Evolutionary conservation across 176 grass and related monocot genomes (phyloP), one percentile per base, ranked within the genome.

Genomic region (Musa schizocarpa): DNA sequence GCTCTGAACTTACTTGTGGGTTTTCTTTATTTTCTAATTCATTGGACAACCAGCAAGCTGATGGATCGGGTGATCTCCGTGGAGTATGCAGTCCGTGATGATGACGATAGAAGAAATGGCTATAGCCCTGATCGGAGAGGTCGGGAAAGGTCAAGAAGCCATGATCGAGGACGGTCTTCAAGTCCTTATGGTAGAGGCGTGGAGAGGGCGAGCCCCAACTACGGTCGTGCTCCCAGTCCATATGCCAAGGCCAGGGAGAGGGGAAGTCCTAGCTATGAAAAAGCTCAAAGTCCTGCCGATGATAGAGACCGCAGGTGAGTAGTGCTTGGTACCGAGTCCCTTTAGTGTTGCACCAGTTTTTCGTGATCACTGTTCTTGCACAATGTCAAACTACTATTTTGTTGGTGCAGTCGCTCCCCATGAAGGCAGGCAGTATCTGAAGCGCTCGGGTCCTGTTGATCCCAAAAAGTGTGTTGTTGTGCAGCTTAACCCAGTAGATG

Each of bases 71-170:
- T 74, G 2, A 74, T 74, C 52, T 74, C 51, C 2, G 71, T 74
- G 7, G 71, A 74, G 71, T 74, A 74, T 27, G 52, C 71, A 56
- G 21, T 74, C 25, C 71, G 71, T 55, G 71, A 74, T 56, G 71
- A 74, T 56, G 71, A 74, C 52, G 69, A 71, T 27, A 74, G 22
- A 55, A 54, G 51, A 29, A 74, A 74, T 56, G 71, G 71, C 11
- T 29, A 74, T 22, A 74, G 71, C 52, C 71, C 71, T 56, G 72
- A 74, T 11, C 52, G 53, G 29, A 29, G 53, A 56, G 72, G 72
- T 57, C 72, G 53, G 21, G 20, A 57, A 23, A 74, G 72, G 22
- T 74, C 72, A 57, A 74, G 72, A 55, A 74, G 72, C 16, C 22
- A 53, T 17, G 72, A 58, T 56, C 72, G 72, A 17, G 72, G 72